phyloP scores from a whole-genome alignment of 2,329 filamentous ascomycete genomes.

The Raffaelea ambrosiae region DNA sequence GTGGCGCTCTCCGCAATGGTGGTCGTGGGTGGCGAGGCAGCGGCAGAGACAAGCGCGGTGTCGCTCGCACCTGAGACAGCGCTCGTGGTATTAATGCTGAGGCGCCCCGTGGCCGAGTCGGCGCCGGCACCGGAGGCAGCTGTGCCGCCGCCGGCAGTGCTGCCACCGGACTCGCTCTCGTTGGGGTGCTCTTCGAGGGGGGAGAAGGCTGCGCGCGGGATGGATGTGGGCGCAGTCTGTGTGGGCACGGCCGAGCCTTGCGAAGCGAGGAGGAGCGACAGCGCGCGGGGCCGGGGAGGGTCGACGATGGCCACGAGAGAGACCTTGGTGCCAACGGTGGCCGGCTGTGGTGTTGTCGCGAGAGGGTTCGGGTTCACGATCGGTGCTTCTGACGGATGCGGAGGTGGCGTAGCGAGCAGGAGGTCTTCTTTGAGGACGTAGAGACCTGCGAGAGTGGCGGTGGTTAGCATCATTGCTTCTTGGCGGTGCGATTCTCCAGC shows the following conservation, averaged over 20 bases:
- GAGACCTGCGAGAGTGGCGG: conserved; percentile 49
- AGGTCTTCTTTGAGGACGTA: conserved; percentile 88
- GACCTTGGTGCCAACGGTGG: conserved; percentile 74
- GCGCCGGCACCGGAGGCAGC: background rate
- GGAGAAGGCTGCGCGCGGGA: conserved; percentile 1
- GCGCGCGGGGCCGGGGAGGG: conserved; percentile 43
- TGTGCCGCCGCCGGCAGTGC: background rate
- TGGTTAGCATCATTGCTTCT: background rate
- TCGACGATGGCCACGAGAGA: conserved; percentile 67
- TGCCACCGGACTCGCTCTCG: conserved; percentile 9
- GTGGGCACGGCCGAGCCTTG: conserved; percentile 29
- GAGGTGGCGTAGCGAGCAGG: conserved; percentile 85
- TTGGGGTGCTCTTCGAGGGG: conserved; percentile 10
- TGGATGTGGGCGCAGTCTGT: conserved; percentile 21
- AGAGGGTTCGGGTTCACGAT: conserved; percentile 84
- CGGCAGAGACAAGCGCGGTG: conserved; percentile 21
- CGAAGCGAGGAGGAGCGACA: conserved; percentile 41
- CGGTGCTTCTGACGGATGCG: conserved; percentile 89
- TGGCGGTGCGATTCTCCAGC: background rate
- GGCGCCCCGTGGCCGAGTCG: conserved; percentile 10
- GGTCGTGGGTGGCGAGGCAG: conserved; percentile 24
- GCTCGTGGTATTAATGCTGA: conserved; percentile 12
- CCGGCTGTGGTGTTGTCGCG: conserved; percentile 75
- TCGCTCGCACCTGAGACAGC: conserved; percentile 10
- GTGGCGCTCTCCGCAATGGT: conserved; percentile 20